Evolutionary conservation across 768 basidiomycete genomes (phyloP), one percentile per base, ranked within the genome.

Genomic region (Naganishia friedmannii): DNA sequence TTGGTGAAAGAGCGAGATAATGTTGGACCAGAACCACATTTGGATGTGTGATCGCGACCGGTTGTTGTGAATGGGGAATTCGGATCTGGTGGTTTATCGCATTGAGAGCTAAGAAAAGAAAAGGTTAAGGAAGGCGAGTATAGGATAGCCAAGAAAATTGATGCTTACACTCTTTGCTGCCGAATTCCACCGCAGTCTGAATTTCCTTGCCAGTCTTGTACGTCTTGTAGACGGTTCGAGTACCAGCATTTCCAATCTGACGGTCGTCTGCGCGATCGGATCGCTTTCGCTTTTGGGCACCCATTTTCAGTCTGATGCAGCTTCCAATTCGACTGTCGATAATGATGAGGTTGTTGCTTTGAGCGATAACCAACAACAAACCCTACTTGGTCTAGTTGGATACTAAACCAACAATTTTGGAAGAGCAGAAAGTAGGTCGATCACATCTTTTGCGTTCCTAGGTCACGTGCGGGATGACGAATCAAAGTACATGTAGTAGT

Each of bases 71-170:
- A 53, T 77, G 58, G 0, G 74, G 71, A 6, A 77, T 74, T 32
- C 72, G 68, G 19, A 80, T 77, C 68, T 80, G 79, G 69, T 77
- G 76, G 51, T 77, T 71, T 26, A 80, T 74, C 7, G 78, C 72
- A 15, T 75, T 73, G 23, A 80, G 68, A 3, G 79, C 78, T 80
- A 56, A 13, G 15, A 17, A 42, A 15, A 5, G 15, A 42, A 42
- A 2, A 17, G 42, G 9, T 2, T 42, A 23, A 73, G 63, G 31
- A 23, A 26, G 12, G 9, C 32, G 31, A 21, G 28, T 31, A 21
- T 1, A 26, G 53, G 19, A 39, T 21, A 7, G 3, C 6, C 31
- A 42, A 23, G 0, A 31, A 21, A 19, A 19, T 32, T 17, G 15
- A 39, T 15, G 73, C 79, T 60, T 57, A 80, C 79, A 70, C 69